These are phyloP conservation scores for Ophiosphaerella herpotricha DNA, from an alignment of 2,329 filamentous ascomycete species.

Conservation along the genomic window DNA sequence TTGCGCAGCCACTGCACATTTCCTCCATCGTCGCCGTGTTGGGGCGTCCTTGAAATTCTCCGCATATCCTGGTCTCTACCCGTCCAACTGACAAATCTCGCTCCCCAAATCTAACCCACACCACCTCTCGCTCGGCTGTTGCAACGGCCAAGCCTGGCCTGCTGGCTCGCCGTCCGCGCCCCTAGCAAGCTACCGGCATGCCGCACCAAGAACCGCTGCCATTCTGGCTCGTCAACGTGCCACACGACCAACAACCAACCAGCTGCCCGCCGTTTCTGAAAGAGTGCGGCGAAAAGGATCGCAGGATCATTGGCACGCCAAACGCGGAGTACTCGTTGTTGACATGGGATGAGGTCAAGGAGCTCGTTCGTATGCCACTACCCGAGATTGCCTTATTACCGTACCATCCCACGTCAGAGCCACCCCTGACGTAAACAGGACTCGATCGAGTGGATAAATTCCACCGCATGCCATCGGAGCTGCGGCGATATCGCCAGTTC, in stretches of 20 bases:
- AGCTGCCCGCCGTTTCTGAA: slow-evolving; percentile 74
- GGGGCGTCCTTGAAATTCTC: slow-evolving; percentile 6
- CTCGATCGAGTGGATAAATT: slow-evolving; percentile 76
- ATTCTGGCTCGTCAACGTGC: slow-evolving; percentile 86
- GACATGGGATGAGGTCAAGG: slow-evolving; percentile 71
- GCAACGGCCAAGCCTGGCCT: neutral
- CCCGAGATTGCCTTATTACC: neutral
- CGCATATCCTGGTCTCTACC: neutral
- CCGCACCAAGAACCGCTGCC: slow-evolving; percentile 51
- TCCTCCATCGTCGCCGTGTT: neutral
- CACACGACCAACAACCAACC: slow-evolving; percentile 61
- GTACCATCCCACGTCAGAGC: neutral
- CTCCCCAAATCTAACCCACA: neutral
- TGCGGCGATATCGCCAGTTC: slow-evolving; percentile 78
- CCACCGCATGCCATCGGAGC: slow-evolving; percentile 74
- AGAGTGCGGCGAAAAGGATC: slow-evolving; percentile 69
- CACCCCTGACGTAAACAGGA: slow-evolving; percentile 39
- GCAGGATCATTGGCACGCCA: slow-evolving; percentile 69
- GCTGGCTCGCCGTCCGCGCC: neutral
- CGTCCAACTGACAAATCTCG: neutral
- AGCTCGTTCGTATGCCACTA: slow-evolving; percentile 53
- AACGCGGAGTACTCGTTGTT: slow-evolving; percentile 68
- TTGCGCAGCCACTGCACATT: slow-evolving; percentile 9
- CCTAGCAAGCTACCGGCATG: slow-evolving; percentile 13
- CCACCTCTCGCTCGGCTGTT: neutral